phyloP scores from a whole-genome alignment of 345 rosid species.

The Streptanthus diversifolius region DNA sequence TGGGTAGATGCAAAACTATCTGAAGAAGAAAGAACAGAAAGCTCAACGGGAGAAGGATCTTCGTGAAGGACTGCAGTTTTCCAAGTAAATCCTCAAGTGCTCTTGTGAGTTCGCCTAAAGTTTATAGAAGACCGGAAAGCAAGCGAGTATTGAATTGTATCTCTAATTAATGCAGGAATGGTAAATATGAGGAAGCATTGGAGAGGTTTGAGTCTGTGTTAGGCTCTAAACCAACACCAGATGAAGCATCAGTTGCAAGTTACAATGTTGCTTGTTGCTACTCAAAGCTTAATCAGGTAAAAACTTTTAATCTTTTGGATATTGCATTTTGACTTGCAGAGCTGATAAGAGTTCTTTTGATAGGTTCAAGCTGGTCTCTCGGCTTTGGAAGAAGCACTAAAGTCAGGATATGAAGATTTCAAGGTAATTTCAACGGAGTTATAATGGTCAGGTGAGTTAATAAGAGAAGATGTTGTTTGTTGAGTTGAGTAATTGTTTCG shows the following conservation, averaged over 20 bases:
- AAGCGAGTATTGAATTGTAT: neutral
- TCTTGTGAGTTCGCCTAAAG: neutral
- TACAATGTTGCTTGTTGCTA: slow-evolving; percentile 96
- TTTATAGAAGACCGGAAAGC: neutral
- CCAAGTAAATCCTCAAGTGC: slow-evolving; percentile 43
- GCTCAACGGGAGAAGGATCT: slow-evolving; percentile 67
- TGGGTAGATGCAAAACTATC: slow-evolving; percentile 74
- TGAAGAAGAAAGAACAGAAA: slow-evolving; percentile 73
- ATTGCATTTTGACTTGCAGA: slow-evolving; percentile 2
- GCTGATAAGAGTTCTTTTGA: slow-evolving; percentile 1
- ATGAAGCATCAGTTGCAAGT: slow-evolving; percentile 78
- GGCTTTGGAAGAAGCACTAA: slow-evolving; percentile 84
- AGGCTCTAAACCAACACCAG: slow-evolving; percentile 76
- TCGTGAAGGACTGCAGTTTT: slow-evolving; percentile 74
- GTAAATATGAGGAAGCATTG: slow-evolving; percentile 75
- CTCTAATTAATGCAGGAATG: slow-evolving; percentile 45
- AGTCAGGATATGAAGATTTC: slow-evolving; percentile 81
- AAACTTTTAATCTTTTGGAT: neutral
- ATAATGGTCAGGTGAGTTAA: neutral
- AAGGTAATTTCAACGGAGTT: slow-evolving; percentile 48
- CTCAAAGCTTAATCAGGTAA: slow-evolving; percentile 87
- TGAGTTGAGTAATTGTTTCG: slow-evolving; percentile 8
- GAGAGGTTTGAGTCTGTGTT: slow-evolving; percentile 91
- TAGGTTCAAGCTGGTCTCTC: slow-evolving; percentile 89
- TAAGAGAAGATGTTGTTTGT: slow-evolving; percentile 5